A percentile compares a stretch with the other conserved stretches of the same genome.
Conservation (phyloP, 2,329 filamentous ascomycete genomes). For the Alternaria rosae region DNA sequence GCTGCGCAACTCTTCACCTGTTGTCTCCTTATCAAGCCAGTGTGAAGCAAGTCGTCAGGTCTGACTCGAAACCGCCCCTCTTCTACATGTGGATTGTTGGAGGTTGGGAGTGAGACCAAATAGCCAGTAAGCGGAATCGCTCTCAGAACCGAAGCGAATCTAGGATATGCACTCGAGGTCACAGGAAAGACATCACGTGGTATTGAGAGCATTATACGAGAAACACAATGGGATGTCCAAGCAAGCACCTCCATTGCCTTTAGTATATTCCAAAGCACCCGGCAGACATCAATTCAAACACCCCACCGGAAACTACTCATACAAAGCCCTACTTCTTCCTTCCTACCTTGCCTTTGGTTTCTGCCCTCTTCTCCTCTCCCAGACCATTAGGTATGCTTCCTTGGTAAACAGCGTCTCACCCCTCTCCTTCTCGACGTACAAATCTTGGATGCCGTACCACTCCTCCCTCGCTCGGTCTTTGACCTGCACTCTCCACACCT, state of each 20-base stretch:
- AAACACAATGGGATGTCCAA: not conserved
- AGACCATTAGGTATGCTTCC: slow-evolving; percentile 94
- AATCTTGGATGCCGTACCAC: slow-evolving; percentile 93
- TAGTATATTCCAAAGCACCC: not conserved
- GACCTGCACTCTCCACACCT: slow-evolving; percentile 94
- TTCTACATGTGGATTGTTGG: not conserved
- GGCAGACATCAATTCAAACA: not conserved
- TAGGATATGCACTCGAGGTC: too few relatives aligned
- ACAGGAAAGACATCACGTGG: not conserved
- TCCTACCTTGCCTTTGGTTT: not conserved
- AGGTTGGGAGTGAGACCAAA: not conserved
- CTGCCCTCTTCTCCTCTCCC: slow-evolving; percentile 77
- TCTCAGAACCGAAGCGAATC: not conserved
- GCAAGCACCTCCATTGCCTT: not conserved
- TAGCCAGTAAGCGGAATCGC: not conserved
- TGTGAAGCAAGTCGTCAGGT: not conserved
- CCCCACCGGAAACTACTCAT: not conserved
- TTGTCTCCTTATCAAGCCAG: not conserved
- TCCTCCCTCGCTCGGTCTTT: slow-evolving; percentile 80
- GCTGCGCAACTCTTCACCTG: not conserved
- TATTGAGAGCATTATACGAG: not conserved
- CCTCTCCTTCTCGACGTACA: slow-evolving; percentile 89
- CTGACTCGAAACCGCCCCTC: not conserved
- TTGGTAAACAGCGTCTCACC: slow-evolving; percentile 90
- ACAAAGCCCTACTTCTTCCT: not conserved